phyloP scores from a whole-genome alignment of 768 basidiomycete genomes.

The Infundibulicybe gibba region DNA sequence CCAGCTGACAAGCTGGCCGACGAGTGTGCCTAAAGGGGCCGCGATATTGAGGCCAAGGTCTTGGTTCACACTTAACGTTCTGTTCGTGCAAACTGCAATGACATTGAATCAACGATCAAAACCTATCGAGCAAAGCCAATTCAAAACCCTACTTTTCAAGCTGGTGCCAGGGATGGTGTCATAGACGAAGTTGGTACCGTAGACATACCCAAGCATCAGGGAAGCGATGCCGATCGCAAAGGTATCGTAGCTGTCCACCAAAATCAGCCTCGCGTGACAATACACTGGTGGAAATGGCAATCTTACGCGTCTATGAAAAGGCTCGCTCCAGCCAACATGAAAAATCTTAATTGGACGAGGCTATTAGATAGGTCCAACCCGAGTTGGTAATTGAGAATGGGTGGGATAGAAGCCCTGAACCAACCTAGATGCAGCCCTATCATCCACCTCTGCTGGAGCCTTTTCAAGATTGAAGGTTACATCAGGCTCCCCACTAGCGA shows the following conservation, averaged over 20 bases:
- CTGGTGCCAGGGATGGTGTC: no score
- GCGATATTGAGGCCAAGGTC: constrained; percentile 50
- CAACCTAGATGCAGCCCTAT: constrained; percentile 80
- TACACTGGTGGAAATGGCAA: neutral
- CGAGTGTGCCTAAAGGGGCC: constrained; percentile 44
- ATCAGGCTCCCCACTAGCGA: constrained; percentile 18
- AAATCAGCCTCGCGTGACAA: neutral
- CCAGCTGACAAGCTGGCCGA: constrained; percentile 51
- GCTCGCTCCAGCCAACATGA: constrained; percentile 41
- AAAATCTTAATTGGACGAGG: neutral
- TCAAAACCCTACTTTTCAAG: no score
- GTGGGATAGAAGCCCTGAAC: constrained; percentile 17
- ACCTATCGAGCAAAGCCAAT: no score
- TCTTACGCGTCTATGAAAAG: constrained; percentile 62
- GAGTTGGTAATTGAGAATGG: constrained; percentile 4
- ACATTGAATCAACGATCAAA: no score
- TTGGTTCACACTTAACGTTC: constrained; percentile 37
- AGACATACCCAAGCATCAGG: constrained; percentile 58
- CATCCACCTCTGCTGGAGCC: constrained; percentile 85
- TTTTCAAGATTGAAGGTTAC: constrained; percentile 52
- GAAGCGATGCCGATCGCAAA: constrained; percentile 64
- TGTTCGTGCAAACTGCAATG: neutral
- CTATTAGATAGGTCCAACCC: neutral
- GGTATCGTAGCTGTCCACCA: constrained; percentile 40
- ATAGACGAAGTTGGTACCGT: constrained; percentile 20